These are phyloP conservation scores for Trametes versicolor DNA, from an alignment of 1,284 basidiomycete species.

Conservation along the genomic window DNA sequence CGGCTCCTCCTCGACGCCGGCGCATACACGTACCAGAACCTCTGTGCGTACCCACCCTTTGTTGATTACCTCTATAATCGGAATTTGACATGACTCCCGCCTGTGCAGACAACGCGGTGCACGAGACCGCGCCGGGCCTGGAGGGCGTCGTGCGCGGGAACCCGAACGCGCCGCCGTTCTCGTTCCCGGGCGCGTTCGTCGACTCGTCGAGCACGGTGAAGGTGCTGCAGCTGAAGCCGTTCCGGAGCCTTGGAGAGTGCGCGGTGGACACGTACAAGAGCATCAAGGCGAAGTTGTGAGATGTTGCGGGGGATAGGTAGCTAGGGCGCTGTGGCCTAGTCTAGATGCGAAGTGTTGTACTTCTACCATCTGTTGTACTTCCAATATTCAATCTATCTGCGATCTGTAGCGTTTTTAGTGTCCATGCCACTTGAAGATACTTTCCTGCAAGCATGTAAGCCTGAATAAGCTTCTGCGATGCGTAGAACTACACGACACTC, in stretches of 20 bases:
- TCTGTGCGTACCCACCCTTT: slow-evolving; percentile 18
- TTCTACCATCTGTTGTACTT: neutral
- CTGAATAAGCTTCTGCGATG: no score
- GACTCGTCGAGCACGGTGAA: slow-evolving; percentile 15
- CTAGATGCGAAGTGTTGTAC: no score
- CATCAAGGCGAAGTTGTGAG: slow-evolving; percentile 14
- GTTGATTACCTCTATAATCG: neutral
- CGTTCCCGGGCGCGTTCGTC: slow-evolving; percentile 19
- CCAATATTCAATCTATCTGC: no score
- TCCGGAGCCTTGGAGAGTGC: slow-evolving; percentile 12
- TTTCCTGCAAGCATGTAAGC: no score
- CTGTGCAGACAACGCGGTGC: slow-evolving; percentile 20
- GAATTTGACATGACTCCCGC: no score
- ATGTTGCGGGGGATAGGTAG: no score
- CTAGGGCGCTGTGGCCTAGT: no score
- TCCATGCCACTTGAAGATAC: no score
- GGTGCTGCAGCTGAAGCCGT: slow-evolving; percentile 14
- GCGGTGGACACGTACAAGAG: slow-evolving; percentile 25
- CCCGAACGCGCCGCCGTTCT: slow-evolving; percentile 16
- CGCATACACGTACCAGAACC: slow-evolving; percentile 30
- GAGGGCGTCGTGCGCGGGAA: slow-evolving; percentile 23
- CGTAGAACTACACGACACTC: no score
- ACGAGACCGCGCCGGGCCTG: slow-evolving; percentile 14
- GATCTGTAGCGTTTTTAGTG: no score
- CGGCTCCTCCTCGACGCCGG: slow-evolving; percentile 28